Conservation (phyloP, 2,329 filamentous ascomycete species). For the Trichophyton verrucosum region DNA sequence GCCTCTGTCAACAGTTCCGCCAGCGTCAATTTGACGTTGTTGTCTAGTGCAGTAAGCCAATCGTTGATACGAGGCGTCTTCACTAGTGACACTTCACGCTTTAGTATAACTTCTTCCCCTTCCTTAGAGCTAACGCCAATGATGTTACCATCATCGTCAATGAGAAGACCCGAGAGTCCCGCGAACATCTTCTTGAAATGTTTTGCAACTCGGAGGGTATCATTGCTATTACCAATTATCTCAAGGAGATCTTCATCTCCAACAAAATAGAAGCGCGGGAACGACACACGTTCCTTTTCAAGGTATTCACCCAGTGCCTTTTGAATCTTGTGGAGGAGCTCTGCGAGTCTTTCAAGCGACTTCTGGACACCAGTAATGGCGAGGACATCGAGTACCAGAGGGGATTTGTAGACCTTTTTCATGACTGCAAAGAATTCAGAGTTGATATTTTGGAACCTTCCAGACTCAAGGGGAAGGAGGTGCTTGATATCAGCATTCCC, state of each 20-base stretch:
- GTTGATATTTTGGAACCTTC: constrained; percentile 97
- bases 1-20: constrained; percentile 84
- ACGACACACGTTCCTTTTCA: constrained; percentile 92
- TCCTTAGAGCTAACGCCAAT: constrained; percentile 92
- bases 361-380: constrained; percentile 94
- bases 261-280: constrained; percentile 98
- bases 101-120: constrained; percentile 73
- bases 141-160: constrained; percentile 83
- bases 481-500: constrained; percentile 99
- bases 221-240: constrained; percentile 99
- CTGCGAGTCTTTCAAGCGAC: constrained; percentile 87
- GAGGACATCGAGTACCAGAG: constrained; percentile 88
- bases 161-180: constrained; percentile 75
- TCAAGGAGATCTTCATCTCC: constrained; percentile 96
- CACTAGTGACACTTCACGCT: constrained; percentile 79
- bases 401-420: constrained; percentile 97
- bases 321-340: constrained; percentile 96
- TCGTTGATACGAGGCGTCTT: constrained; percentile 97
- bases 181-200: constrained; percentile 99
- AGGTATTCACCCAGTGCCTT: constrained; percentile 97
- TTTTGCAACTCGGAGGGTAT: constrained; percentile 89
- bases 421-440: constrained; percentile 97
- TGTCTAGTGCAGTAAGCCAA: constrained; percentile 89
- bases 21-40: constrained; percentile 84
- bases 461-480: constrained; percentile 87